phyloP scores from a whole-genome alignment of 306 rosid species.

The Psophocarpus tetragonolobus region DNA sequence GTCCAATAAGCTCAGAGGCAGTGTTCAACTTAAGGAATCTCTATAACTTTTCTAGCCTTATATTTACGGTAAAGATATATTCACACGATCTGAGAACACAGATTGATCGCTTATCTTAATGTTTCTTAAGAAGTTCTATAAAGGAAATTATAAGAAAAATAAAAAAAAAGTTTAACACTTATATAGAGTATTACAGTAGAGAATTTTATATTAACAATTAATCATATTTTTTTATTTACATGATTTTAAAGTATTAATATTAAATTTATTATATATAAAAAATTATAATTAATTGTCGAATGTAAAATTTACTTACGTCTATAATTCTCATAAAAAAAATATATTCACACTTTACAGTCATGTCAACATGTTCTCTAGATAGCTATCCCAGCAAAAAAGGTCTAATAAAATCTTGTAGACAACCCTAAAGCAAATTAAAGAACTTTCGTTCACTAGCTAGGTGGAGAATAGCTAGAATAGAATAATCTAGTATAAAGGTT shows the following conservation, averaged over 20 bases:
- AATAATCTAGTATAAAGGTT: neutral
- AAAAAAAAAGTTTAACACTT: no score
- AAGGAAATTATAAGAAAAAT: neutral
- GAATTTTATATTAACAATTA: no score
- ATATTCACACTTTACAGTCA: neutral
- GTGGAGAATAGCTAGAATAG: slow-evolving; percentile 6
- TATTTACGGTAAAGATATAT: neutral
- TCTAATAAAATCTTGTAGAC: neutral
- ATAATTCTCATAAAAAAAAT: no score
- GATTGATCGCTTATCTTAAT: neutral
- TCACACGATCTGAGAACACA: neutral
- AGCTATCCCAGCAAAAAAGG: neutral
- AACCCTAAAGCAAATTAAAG: neutral
- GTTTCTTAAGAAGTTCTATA: neutral
- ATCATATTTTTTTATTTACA: no score
- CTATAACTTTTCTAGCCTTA: neutral
- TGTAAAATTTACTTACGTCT: no score
- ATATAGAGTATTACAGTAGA: no score
- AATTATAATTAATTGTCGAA: no score
- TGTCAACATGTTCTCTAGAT: neutral
- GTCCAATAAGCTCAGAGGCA: neutral
- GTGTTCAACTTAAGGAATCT: neutral
- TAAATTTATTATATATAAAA: no score
- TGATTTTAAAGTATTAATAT: no score
- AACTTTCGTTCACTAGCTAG: neutral